Percentiles rank a stretch among this genome's conserved stretches.
Conservation (phyloP, 2,329 filamentous ascomycete species). For the Epichloe sibirici region DNA sequence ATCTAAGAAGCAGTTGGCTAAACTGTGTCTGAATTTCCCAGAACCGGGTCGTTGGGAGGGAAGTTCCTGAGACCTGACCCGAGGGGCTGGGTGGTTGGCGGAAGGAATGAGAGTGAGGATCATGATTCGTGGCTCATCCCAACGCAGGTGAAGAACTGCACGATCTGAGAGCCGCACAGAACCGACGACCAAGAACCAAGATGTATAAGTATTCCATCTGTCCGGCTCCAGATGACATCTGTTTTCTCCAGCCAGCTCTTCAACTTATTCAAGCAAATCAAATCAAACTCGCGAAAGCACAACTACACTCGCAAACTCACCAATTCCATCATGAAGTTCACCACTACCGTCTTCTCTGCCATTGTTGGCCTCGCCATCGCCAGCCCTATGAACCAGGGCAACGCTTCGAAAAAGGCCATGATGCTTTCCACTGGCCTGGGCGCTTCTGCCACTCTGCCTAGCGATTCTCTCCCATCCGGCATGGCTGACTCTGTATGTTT, state of each 20-base stretch:
- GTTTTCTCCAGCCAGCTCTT: neutral
- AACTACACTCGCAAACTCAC: neutral
- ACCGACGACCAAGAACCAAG: neutral
- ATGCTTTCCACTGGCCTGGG: neutral
- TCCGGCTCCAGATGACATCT: neutral
- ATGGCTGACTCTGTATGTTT: neutral
- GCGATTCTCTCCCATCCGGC: neutral
- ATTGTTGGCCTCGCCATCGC: neutral
- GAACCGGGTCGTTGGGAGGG: too few relatives aligned
- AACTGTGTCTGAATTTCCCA: too few relatives aligned
- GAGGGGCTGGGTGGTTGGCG: neutral
- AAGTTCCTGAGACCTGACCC: too few relatives aligned
- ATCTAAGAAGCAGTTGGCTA: too few relatives aligned
- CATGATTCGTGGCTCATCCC: neutral
- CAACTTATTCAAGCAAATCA: neutral
- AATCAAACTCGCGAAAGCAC: neutral
- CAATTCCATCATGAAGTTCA: constrained; percentile 1
- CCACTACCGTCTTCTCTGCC: neutral
- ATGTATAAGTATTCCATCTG: neutral
- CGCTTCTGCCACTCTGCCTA: neutral
- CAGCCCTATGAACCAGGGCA: neutral
- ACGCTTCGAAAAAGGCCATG: neutral
- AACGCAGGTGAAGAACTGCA: neutral
- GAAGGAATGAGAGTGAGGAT: neutral
- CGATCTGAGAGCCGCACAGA: neutral